Conservation (phyloP, 2,329 filamentous ascomycete species). For the Teratosphaeria nubilosa region DNA sequence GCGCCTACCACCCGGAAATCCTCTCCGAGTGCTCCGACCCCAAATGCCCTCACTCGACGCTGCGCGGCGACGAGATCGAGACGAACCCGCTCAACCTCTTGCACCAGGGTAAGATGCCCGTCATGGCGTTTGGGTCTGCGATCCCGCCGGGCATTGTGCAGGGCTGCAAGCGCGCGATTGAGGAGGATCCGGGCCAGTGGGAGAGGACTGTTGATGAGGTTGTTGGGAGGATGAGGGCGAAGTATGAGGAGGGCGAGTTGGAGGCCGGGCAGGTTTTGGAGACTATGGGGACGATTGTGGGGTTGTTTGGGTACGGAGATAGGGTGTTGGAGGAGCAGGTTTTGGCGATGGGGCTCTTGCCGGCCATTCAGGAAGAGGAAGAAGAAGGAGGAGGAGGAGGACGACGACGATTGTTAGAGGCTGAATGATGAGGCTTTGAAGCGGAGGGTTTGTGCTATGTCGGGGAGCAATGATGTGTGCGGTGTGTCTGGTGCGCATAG, state of each 20-base stretch:
- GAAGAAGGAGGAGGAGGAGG: neutral
- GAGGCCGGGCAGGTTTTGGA: neutral
- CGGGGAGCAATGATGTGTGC: no score
- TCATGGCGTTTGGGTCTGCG: neutral
- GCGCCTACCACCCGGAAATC: constrained; percentile 1
- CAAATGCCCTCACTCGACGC: neutral
- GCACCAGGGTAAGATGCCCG: neutral
- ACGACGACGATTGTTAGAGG: neutral
- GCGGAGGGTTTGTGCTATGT: no score
- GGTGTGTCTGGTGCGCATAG: neutral
- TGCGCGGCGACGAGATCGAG: neutral
- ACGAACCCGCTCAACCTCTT: neutral
- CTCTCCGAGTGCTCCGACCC: neutral
- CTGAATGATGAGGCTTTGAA: no score
- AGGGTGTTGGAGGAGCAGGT: neutral
- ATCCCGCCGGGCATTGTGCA: neutral
- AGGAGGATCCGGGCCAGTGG: neutral
- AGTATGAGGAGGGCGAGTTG: neutral
- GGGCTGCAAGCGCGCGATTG: neutral
- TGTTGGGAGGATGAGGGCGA: neutral
- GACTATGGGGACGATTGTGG: neutral
- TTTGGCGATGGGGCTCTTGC: neutral
- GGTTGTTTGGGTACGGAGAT: neutral
- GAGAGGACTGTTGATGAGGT: neutral
- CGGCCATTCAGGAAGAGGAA: neutral